These are phyloP conservation scores for Begonia peltatifolia DNA, from an alignment of 306 rosid genomes.

Conservation along the genomic window DNA sequence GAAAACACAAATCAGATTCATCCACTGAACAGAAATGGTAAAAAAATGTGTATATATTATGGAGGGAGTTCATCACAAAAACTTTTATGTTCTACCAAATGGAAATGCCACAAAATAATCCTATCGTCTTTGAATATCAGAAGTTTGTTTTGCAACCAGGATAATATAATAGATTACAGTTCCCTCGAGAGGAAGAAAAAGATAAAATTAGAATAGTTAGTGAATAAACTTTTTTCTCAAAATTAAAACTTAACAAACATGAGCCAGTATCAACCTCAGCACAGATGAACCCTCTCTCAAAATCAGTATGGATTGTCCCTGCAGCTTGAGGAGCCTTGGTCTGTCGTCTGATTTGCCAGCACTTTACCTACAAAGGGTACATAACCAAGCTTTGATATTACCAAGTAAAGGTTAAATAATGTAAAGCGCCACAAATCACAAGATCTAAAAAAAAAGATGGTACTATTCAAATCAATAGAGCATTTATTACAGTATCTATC, in stretches of 20 bases:
- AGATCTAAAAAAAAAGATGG: too few relatives aligned
- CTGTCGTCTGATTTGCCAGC: conserved; percentile 98
- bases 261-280: conserved; percentile 60
- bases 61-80: too few relatives aligned
- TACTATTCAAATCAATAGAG: too few relatives aligned
- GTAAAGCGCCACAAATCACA: too few relatives aligned
- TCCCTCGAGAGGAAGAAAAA: neutral
- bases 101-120: too few relatives aligned
- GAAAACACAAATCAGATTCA: neutral
- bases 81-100: too few relatives aligned
- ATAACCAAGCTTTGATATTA: neutral
- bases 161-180: too few relatives aligned
- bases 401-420: neutral
- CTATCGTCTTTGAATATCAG: too few relatives aligned
- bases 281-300: conserved; percentile 93
- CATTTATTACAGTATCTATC: too few relatives aligned
- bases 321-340: conserved; percentile 99
- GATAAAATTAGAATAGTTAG: neutral
- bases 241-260: conserved; percentile 2
- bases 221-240: neutral
- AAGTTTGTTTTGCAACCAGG: too few relatives aligned
- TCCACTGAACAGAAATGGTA: too few relatives aligned
- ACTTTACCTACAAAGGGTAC: conserved; percentile 59
- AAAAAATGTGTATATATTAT: too few relatives aligned
- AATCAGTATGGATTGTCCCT: conserved; percentile 93